A percentile compares a stretch with the other conserved stretches of the same genome.
Conservation (phyloP, 768 basidiomycete species). For the Lentinus tigrinus region DNA sequence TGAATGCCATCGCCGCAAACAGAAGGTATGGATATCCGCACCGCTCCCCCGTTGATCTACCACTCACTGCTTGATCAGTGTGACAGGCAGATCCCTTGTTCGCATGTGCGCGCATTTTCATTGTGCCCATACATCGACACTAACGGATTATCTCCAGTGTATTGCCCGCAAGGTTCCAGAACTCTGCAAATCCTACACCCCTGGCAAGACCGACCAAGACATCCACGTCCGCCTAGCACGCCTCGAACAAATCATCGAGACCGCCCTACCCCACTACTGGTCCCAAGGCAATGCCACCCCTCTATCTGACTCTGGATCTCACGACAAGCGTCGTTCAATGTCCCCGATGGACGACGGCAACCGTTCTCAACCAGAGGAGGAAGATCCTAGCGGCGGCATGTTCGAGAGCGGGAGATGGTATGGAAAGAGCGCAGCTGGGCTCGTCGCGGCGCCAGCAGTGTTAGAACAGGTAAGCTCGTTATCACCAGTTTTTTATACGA, state of each 20-base stretch:
- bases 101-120: slow-evolving; percentile 53
- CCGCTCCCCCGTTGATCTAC: slow-evolving; percentile 6
- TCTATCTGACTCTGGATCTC: slow-evolving; percentile 5
- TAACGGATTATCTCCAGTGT: slow-evolving; percentile 45
- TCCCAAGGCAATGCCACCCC: slow-evolving; percentile 38
- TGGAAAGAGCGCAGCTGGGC: slow-evolving; percentile 80
- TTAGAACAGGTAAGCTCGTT: slow-evolving; percentile 63
- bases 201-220: slow-evolving; percentile 84
- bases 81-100: slow-evolving; percentile 82
- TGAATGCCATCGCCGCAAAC: slow-evolving; percentile 86
- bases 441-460: slow-evolving; percentile 75
- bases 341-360: slow-evolving; percentile 65
- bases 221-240: slow-evolving; percentile 69
- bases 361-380: slow-evolving; percentile 73
- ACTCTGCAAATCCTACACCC: slow-evolving; percentile 85
- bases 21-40: slow-evolving; percentile 53
- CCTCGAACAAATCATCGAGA: slow-evolving; percentile 79
- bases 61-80: slow-evolving; percentile 48
- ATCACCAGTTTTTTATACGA: background rate
- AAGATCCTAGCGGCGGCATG: slow-evolving; percentile 71
- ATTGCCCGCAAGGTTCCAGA: slow-evolving; percentile 85
- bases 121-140: slow-evolving; percentile 7
- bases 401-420: slow-evolving; percentile 88
- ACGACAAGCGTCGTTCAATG: slow-evolving; percentile 42
- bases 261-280: slow-evolving; percentile 75